A percentile compares a stretch with the other conserved stretches of the same genome.
Conservation (phyloP, 1,139 yeast species). For the Kodamaea sp. region DNA sequence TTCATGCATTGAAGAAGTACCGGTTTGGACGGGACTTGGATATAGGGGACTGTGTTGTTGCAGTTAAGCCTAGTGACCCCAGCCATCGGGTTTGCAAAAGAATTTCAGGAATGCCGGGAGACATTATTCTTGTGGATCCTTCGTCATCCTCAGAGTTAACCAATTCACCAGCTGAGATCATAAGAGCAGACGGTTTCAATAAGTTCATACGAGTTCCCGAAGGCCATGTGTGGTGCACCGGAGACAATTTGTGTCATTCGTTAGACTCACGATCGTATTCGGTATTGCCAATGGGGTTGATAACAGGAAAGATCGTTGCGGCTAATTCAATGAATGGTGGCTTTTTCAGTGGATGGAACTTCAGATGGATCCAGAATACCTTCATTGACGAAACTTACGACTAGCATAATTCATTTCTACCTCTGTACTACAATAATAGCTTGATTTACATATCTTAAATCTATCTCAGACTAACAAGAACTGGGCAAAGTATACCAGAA, state of each 20-base stretch:
- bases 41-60: slow-evolving; percentile 88
- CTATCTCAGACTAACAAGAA: no score
- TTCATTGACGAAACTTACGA: slow-evolving; percentile 21
- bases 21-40: slow-evolving; percentile 60
- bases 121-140: slow-evolving; percentile 78
- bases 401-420: no score
- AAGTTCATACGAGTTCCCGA: slow-evolving; percentile 70
- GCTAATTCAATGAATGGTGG: slow-evolving; percentile 49
- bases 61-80: slow-evolving; percentile 88
- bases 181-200: slow-evolving; percentile 49
- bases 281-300: slow-evolving; percentile 81
- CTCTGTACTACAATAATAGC: no score
- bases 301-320: slow-evolving; percentile 86
- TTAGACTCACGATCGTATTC: slow-evolving; percentile 89
- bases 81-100: slow-evolving; percentile 85
- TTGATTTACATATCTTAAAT: no score
- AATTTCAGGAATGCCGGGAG: slow-evolving; percentile 96
- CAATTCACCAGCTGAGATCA: slow-evolving; percentile 29
- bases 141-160: slow-evolving; percentile 59
- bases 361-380: slow-evolving; percentile 53
- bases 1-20: slow-evolving; percentile 67
- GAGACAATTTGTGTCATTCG: slow-evolving; percentile 88
- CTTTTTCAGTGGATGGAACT: slow-evolving; percentile 42
- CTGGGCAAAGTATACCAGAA: no score
- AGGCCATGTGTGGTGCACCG: slow-evolving; percentile 98